Conservation (phyloP, 192 early-diverging fungal species). For the Backusella mclennaniae region DNA sequence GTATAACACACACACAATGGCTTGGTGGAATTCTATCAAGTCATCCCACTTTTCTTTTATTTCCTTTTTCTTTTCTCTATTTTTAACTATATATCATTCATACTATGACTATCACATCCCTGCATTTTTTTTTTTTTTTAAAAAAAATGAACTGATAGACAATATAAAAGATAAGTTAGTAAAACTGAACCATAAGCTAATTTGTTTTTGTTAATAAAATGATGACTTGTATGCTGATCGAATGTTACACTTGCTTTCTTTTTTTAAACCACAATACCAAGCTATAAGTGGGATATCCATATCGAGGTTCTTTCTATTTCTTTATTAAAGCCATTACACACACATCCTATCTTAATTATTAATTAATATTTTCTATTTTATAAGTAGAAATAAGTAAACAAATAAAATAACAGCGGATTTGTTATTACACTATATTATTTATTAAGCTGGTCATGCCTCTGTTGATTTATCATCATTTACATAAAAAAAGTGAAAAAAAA, state of each 20-base stretch:
- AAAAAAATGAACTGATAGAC: background rate
- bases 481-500: background rate
- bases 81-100: background rate
- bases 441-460: background rate
- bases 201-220: too few species aligned
- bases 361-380: too few species aligned
- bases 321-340: too few species aligned
- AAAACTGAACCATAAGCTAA: background rate
- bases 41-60: background rate
- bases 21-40: background rate
- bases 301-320: too few species aligned
- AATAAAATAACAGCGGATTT: too few species aligned
- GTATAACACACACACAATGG: background rate
- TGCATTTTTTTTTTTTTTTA: background rate
- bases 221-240: too few species aligned
- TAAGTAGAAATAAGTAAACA: too few species aligned
- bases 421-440: background rate
- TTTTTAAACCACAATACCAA: too few species aligned
- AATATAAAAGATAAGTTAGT: background rate
- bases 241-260: too few species aligned
- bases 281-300: too few species aligned
- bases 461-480: background rate
- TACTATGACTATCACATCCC: background rate
- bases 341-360: too few species aligned
- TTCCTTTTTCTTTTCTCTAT: background rate